Evolutionary conservation across 805 yeast species (phyloP), one percentile per base, ranked within the genome.

Genomic region (Metschnikowia borealis): DNA sequence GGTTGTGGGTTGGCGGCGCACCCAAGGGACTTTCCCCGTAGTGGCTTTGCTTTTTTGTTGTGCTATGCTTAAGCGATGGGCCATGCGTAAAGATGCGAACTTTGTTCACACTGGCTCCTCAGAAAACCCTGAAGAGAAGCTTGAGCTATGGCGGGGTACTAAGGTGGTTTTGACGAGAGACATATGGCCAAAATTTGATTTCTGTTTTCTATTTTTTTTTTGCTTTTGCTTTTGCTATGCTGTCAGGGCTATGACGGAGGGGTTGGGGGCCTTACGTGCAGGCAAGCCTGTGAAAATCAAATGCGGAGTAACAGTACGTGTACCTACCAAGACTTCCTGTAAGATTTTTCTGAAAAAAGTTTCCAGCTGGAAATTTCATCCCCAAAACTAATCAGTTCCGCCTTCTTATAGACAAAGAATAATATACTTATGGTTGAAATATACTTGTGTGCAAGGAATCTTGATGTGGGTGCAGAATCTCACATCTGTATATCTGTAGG

Each of bases 271-370:
- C 14, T 31, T 40, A 15, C 17, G 35, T 40, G 44, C 44, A 29
- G 23, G 44, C 15, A 14, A 10, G 36, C 45, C 31, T 42, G 45
- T 42, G 45, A 42, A 42, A 42, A 42, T 18, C 20, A 20, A 21
- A 33, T 20, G 45, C 45, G 45, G 45, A 42, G 45, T 26, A 42
- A 18, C 18, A 37, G 44, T 29, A 35, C 44, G 34, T 26, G 17
- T 15, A 26, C 43, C n/a, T 10, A 39, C 6, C 32, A 36, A 36
- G 6, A 17, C n/a, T 26, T 26, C 11, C 11, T 26, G 29, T 26
- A 26, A 26, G 5, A 26, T 8, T 26, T 26, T 26, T 10, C 8
- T 10, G 8, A 8, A 3, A 26, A 8, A 3, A 26, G 29, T 26
- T 26, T 26, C 29, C 29, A 26, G 5, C 29, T 23, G 29, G 29